These are phyloP conservation scores for Helenozyma rhizophorensis DNA, from an alignment of 805 yeast species.

Conservation along the genomic window DNA sequence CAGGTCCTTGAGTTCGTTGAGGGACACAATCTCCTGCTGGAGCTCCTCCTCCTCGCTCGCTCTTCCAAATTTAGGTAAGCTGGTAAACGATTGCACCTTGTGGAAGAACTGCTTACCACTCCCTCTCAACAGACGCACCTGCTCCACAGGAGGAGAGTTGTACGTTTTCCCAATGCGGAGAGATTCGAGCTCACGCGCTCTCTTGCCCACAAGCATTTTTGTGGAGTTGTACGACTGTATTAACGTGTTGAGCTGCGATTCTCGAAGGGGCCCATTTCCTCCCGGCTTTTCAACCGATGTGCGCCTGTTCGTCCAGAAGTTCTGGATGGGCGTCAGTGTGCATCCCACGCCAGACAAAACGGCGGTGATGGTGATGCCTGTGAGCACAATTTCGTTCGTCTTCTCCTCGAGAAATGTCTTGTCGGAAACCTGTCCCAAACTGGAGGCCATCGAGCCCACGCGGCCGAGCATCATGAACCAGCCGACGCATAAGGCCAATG, in stretches of 20 bases:
- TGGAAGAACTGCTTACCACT: conserved; percentile 26
- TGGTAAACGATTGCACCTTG: conserved; percentile 40
- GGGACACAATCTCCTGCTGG: conserved; percentile 35
- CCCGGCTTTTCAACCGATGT: background rate
- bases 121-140: conserved; percentile 11
- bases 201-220: conserved; percentile 25
- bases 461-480: conserved; percentile 35
- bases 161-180: conserved; percentile 25
- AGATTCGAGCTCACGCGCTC: conserved; percentile 29
- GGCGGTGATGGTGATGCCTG: conserved; percentile 50
- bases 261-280: background rate
- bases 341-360: conserved; percentile 51
- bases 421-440: conserved; percentile 15
- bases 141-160: conserved; percentile 10
- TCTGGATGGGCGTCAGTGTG: conserved; percentile 37
- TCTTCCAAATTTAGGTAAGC: conserved; percentile 17
- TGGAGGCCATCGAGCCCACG: conserved; percentile 29
- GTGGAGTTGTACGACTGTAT: conserved; percentile 42
- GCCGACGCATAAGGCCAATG: conserved; percentile 12
- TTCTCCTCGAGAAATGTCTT: conserved; percentile 35
- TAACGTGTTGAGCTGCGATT: conserved; percentile 20
- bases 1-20: conserved; percentile 25
- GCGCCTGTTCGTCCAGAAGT: conserved; percentile 7
- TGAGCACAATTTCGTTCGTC: conserved; percentile 42
- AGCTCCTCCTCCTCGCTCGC: conserved; percentile 30